These are phyloP conservation scores for Yueomyces sinensis DNA, from an alignment of 805 yeast species.

Conservation along the genomic window DNA sequence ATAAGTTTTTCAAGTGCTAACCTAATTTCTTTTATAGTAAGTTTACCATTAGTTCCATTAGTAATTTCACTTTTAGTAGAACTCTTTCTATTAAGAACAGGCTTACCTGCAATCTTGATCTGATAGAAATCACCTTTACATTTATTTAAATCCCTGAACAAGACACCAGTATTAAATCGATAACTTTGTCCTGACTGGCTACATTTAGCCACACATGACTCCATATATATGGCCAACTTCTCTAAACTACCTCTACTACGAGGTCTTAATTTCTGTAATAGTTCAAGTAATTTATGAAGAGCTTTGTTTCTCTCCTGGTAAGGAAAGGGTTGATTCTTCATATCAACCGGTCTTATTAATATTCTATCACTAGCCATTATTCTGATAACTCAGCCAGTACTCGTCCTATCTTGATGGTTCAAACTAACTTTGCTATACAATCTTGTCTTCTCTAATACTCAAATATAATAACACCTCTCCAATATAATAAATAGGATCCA, in stretches of 20 bases:
- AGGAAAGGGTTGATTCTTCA: constrained; percentile 18
- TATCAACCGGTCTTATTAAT: constrained; percentile 14
- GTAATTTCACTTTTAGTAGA: background rate
- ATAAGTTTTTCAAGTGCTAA: constrained; percentile 9
- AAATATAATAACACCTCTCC: no score
- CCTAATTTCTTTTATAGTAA: constrained; percentile 8
- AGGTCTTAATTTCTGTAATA: constrained; percentile 10
- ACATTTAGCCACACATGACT: constrained; percentile 14
- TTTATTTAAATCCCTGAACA: constrained; percentile 19
- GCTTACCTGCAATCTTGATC: constrained; percentile 13
- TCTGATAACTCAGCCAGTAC: no score
- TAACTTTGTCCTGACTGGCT: constrained; percentile 19
- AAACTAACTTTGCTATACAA: no score
- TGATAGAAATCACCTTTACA: constrained; percentile 17
- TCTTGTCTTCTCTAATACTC: no score
- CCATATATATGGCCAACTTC: constrained; percentile 16
- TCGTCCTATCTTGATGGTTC: no score
- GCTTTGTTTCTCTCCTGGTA: constrained; percentile 22
- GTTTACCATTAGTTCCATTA: background rate
- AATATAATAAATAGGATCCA: no score
- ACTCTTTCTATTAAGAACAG: constrained; percentile 2
- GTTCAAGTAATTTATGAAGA: constrained; percentile 15
- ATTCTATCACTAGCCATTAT: no score
- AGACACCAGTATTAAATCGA: constrained; percentile 19
- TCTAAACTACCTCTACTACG: constrained; percentile 4